These are phyloP conservation scores for Datura wrightii DNA, from an alignment of 257 asterid species.

Conservation along the genomic window DNA sequence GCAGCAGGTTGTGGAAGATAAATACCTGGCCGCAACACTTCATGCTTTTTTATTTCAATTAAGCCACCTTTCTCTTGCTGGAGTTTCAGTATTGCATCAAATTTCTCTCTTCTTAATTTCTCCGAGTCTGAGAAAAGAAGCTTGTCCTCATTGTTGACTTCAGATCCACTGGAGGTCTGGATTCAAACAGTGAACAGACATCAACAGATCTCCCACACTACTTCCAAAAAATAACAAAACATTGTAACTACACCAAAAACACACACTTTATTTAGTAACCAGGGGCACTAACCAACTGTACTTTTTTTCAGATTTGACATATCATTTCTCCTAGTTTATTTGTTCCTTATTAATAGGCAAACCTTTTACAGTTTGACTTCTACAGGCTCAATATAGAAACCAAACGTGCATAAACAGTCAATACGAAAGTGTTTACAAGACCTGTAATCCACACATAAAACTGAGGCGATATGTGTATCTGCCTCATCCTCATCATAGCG, in stretches of 20 bases:
- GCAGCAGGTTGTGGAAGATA: conserved; percentile 69
- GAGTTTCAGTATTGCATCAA: conserved; percentile 64
- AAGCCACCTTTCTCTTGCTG: conserved; percentile 84
- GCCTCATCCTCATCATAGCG: not conserved
- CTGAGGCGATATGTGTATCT: not conserved
- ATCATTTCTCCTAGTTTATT: not conserved
- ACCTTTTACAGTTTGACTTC: conserved; percentile 8
- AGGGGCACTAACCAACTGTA: not conserved
- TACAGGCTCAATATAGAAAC: conserved; percentile 1
- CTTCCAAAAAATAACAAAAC: not conserved
- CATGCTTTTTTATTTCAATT: conserved; percentile 71
- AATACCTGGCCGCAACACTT: conserved; percentile 80
- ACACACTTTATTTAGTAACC: conserved; percentile 10
- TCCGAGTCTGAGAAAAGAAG: conserved; percentile 51
- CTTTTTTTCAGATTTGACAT: conserved; percentile 12
- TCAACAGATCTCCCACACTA: not conserved
- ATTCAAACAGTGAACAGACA: conserved; percentile 10
- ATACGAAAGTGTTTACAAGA: not conserved
- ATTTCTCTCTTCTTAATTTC: conserved; percentile 58
- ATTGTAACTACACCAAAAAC: not conserved
- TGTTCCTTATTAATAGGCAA: not conserved
- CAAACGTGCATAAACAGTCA: conserved; percentile 18
- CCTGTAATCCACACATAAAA: not conserved
- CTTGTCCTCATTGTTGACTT: conserved; percentile 42
- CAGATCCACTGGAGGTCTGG: conserved; percentile 51